Percentiles rank a stretch among this genome's conserved stretches.
These are phyloP conservation scores for Asterella californica DNA, from an alignment of 225 moss, liverwort and hornwort genomes.

Conservation along the genomic window DNA sequence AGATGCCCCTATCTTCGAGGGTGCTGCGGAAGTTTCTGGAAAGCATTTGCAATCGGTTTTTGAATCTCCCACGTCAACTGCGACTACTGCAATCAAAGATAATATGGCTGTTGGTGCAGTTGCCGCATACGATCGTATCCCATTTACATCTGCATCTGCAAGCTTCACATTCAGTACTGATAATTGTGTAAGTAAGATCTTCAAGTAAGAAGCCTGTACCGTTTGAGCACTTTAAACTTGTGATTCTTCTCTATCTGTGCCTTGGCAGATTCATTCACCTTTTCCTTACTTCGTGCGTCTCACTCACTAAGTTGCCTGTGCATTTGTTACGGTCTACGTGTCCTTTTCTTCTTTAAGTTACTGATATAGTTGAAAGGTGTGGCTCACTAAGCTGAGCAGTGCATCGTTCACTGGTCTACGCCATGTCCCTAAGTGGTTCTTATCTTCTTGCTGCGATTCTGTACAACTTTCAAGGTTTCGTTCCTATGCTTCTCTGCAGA, in stretches of 20 bases:
- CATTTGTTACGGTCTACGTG: no score
- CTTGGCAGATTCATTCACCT: no score
- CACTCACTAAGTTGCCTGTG: no score
- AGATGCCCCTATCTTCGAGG: slow-evolving; percentile 95
- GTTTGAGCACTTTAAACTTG: background rate
- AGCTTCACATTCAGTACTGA: slow-evolving; percentile 98
- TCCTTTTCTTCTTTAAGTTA: no score
- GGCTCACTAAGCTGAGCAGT: background rate
- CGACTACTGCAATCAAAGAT: slow-evolving; percentile 57
- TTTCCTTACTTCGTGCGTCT: no score
- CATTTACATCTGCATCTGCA: slow-evolving; percentile 73
- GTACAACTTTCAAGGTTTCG: background rate
- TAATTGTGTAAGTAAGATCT: slow-evolving; percentile 68
- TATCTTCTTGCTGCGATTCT: background rate
- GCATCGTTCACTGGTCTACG: background rate
- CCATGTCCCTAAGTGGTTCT: background rate
- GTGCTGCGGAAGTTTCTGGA: slow-evolving; percentile 79
- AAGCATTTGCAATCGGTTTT: slow-evolving; percentile 64
- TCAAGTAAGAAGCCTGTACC: background rate
- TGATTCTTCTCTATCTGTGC: background rate
- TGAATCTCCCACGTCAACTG: slow-evolving; percentile 51
- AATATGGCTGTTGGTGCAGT: slow-evolving; percentile 67
- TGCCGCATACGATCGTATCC: slow-evolving; percentile 87
- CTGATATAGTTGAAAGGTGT: no score
- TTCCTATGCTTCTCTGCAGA: slow-evolving; percentile 38